Base-by-base conservation (phyloP, 306 rosid genomes). In the Cicer yamashitae region DNA sequence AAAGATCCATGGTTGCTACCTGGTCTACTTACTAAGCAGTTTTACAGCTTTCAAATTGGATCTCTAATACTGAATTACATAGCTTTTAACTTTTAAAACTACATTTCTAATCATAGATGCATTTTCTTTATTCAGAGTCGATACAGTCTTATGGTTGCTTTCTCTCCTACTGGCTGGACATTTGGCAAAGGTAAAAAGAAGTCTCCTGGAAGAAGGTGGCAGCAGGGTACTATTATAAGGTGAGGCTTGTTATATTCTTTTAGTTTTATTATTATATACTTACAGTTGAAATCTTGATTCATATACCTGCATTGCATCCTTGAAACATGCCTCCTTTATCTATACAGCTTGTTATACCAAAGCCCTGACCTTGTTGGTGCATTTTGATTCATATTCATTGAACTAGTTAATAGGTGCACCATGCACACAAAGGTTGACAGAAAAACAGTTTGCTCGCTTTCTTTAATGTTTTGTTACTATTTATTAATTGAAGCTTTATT, bases 81-180 rank as follows among this genome's bases (percentile, higher is more conserved):
- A 17, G 74, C 45, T 47, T 51, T 34, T 43, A 39, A 22, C 66
- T 46, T 40, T 8, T n/a, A 30, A 73, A 54, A 70, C 54, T 44
- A 37, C 40, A 37, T 63, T 75, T 66, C 53, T 81, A 20, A 78
- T 70, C 15, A 44, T 80, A 8, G 22, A 68, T 57, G 45, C 63
- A 15, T 73, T 76, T 76, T 69, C 39, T 78, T 69, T 80, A 14
- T 38, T 48, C 89, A 91, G 98, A 61, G 68, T 74, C 92, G 90
- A 44, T 94, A 75, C 89, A 91, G 90, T 78, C 96, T 91, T 34
- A 82, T 94, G 59, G 96, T 94, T 50, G 97, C 98, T 79, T 88
- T 91, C 89, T 90, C 97, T 73, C 97, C 98, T 50, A 94, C 96
- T 18, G 98, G 98, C 52, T 94, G 98, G 98, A 85, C 90, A 17